These are phyloP conservation scores for Sporothrix euskadiensis DNA, from an alignment of 2,329 filamentous ascomycete species.

Conservation along the genomic window DNA sequence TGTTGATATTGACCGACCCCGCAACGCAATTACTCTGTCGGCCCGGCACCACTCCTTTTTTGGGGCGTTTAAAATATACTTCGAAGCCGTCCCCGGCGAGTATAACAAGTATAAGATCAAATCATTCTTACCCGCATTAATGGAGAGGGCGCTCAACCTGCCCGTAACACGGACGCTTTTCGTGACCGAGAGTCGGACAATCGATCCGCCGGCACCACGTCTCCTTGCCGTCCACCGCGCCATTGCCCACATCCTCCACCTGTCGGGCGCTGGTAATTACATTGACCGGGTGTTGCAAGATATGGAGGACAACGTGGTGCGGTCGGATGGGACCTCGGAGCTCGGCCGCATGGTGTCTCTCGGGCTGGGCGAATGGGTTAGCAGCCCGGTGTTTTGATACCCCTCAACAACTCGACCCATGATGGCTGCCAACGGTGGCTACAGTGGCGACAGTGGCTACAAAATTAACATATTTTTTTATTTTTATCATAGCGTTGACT, in stretches of 20 bases:
- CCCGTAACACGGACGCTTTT: slow-evolving; percentile 21
- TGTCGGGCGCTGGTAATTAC: slow-evolving; percentile 21
- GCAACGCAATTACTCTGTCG: slow-evolving; percentile 44
- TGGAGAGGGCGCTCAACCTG: not conserved
- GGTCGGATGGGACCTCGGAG: slow-evolving; percentile 16
- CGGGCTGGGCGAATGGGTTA: slow-evolving; percentile 6
- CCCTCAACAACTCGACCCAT: too few relatives aligned
- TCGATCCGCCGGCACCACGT: slow-evolving; percentile 24
- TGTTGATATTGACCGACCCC: slow-evolving; percentile 43
- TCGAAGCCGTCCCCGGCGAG: slow-evolving; percentile 34
- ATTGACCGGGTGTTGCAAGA: slow-evolving; percentile 24
- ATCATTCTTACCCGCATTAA: slow-evolving; percentile 30
- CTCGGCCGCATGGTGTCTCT: slow-evolving; percentile 17
- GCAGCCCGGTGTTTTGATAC: too few relatives aligned
- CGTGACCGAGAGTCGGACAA: slow-evolving; percentile 13
- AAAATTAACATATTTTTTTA: too few relatives aligned
- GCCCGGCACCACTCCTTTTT: slow-evolving; percentile 37
- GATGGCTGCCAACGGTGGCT: too few relatives aligned
- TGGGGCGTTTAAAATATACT: slow-evolving; percentile 39
- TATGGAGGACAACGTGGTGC: slow-evolving; percentile 1
- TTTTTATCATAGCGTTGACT: too few relatives aligned
- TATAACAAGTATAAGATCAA: slow-evolving; percentile 38
- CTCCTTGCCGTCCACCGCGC: slow-evolving; percentile 24
- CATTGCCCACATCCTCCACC: slow-evolving; percentile 25
- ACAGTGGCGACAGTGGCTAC: too few relatives aligned